These are phyloP conservation scores for Purpureocillium lavendulum DNA, from an alignment of 2,329 filamentous ascomycete species.

Conservation along the genomic window DNA sequence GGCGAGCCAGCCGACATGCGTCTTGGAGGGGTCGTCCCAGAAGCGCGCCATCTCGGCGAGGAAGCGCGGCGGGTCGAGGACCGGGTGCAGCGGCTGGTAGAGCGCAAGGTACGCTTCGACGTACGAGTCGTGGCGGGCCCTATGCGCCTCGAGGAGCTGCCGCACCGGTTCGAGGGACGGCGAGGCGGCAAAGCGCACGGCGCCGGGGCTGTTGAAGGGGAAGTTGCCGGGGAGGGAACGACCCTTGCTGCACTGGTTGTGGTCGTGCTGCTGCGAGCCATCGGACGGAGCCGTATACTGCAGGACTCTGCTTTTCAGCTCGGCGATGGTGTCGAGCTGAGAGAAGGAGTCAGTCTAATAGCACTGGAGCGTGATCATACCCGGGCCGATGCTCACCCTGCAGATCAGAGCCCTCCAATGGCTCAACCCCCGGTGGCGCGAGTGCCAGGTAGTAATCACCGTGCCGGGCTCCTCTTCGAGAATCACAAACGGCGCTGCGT, in stretches of 20 bases:
- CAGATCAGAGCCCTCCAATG: neutral
- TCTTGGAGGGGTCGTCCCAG: constrained; percentile 1
- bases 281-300: neutral
- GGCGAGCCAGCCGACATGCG: constrained; percentile 3
- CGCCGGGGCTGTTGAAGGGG: constrained; percentile 6
- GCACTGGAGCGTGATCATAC: neutral
- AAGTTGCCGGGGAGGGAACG: constrained; percentile 5
- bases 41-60: neutral
- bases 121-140: neutral
- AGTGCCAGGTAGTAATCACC: neutral
- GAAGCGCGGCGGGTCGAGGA: constrained; percentile 3
- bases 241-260: neutral
- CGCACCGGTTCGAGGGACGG: neutral
- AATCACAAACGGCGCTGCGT: neutral
- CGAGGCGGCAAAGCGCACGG: constrained; percentile 1
- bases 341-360: no score
- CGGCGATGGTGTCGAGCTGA: neutral
- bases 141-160: neutral
- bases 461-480: neutral
- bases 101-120: constrained; percentile 5
- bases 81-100: constrained; percentile 5
- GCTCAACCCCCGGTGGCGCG: neutral
- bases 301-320: neutral
- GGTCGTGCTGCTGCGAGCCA: neutral
- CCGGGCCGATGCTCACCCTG: neutral